Evolutionary conservation across 2,329 filamentous ascomycete species (phyloP).

Genomic region (Epichloe glyceriae): DNA sequence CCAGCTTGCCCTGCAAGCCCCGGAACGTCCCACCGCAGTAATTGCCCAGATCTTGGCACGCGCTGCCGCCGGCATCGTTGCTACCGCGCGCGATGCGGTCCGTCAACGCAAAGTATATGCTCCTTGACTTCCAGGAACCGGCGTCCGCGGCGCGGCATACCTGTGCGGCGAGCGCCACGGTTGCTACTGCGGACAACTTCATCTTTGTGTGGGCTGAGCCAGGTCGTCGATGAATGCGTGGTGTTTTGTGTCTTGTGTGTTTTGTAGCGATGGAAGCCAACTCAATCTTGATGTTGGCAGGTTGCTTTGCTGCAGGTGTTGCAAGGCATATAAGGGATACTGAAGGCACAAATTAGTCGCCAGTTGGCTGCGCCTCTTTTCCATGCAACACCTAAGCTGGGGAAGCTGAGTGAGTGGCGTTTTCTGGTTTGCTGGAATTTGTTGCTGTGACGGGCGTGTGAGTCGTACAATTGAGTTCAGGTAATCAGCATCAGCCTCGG

Average conservation of each 20-base stretch:
- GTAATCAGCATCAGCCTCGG: too few species aligned
- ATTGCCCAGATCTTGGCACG: slow-evolving; percentile 26
- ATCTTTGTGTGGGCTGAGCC: background rate
- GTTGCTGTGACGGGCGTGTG: too few species aligned
- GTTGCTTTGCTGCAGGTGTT: too few species aligned
- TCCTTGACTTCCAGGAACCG: slow-evolving; percentile 37
- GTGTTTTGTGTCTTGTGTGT: background rate
- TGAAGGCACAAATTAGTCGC: too few species aligned
- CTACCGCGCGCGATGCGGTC: slow-evolving; percentile 37
- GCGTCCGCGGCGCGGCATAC: slow-evolving; percentile 18
- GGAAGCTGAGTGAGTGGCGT: too few species aligned
- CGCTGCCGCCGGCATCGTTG: slow-evolving; percentile 29
- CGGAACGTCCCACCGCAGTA: slow-evolving; percentile 51
- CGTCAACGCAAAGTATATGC: slow-evolving; percentile 46
- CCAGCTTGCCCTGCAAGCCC: slow-evolving; percentile 44
- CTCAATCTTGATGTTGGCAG: too few species aligned
- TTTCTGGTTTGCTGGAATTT: too few species aligned
- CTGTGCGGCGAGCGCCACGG: background rate
- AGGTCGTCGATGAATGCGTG: background rate
- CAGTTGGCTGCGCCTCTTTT: too few species aligned
- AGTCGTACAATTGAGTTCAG: too few species aligned
- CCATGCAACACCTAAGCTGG: too few species aligned
- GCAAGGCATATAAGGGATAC: too few species aligned
- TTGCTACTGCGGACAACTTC: background rate
- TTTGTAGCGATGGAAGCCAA: too few species aligned